Conservation (phyloP, 176 grass and related monocot genomes). For the Olyra latifolia region DNA sequence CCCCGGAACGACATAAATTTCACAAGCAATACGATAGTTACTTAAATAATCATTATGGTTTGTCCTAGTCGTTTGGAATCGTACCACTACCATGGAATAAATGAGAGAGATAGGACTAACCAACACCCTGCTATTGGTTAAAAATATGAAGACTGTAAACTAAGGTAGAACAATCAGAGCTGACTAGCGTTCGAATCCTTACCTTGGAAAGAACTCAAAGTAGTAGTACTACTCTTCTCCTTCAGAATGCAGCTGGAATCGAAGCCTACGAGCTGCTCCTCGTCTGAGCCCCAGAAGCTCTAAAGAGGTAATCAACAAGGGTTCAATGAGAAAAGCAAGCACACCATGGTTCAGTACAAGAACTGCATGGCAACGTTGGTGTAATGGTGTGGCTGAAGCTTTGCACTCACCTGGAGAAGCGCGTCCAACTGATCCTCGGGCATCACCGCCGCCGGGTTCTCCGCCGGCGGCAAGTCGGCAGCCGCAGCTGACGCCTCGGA, state of each 20-base stretch:
- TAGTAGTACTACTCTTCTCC: not conserved
- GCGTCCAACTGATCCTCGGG: slow-evolving; percentile 36
- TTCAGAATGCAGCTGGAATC: slow-evolving; percentile 9
- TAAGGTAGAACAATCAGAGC: slow-evolving; percentile 17
- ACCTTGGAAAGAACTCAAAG: slow-evolving; percentile 2
- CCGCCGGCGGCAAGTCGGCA: not conserved
- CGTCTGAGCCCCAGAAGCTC: slow-evolving; percentile 44
- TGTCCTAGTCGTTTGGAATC: slow-evolving; percentile 50
- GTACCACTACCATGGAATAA: slow-evolving; percentile 31
- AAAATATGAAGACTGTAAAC: slow-evolving; percentile 1
- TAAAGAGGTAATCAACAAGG: slow-evolving; percentile 21
- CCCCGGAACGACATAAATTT: slow-evolving; percentile 28
- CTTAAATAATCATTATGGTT: slow-evolving; percentile 34
- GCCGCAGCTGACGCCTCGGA: not conserved
- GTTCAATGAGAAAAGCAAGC: not conserved
- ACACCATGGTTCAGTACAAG: not conserved
- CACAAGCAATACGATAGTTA: not conserved
- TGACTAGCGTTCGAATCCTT: not conserved
- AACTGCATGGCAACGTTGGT: not conserved
- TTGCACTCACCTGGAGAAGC: slow-evolving; percentile 51
- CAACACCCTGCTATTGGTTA: not conserved
- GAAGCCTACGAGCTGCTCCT: not conserved
- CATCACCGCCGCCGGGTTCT: not conserved
- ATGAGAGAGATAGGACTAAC: slow-evolving; percentile 26
- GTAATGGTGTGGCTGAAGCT: not conserved